Evolutionary conservation across 1,284 basidiomycete genomes (phyloP), one percentile per base, ranked within the genome.

Genomic region (Cryptococcus maquisensis): DNA sequence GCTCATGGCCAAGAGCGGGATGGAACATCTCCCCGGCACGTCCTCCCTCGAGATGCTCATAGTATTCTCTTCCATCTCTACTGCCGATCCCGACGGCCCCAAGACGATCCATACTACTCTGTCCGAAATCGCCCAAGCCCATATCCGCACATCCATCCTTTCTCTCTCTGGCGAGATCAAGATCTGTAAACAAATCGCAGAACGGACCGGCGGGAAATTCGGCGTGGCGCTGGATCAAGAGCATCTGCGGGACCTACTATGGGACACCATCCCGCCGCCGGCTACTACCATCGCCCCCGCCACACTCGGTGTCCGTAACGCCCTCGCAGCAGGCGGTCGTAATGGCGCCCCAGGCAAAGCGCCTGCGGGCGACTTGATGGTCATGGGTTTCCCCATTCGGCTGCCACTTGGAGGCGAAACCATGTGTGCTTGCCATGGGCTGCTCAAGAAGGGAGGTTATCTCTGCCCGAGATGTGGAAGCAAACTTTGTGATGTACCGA

Each of bases 301-400:
- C 1, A 74, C 72, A 1, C 45, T 68, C 35, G 62, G 63, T 4
- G 68, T 71, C 6, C 61, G 68, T 5, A 80, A 82, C 1, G 73
- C 84, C 5, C 66, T 83, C 3, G 81, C 83, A n/a, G 71, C 81
- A 3, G 78, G 70, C 4, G 68, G 68, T 1, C 53, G 42, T n/a
- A 52, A 40, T 16, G 52, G 40, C 5, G 59, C 35, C 8, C 48
- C 36, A 4, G 60, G 47, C 15, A 55, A 65, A 12, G 86, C 86
- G 51, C 83, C 84, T 15, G 83, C 84, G 0, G 87, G 89, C 0
- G 93, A 98, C 75, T 79, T 99, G 39, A 94, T 99, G 86, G 87
- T 96, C 80, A 98, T 99, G 93, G 95, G 95, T 3, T 99, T 99
- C 75, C 96, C 92, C 0, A 90, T 87, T 16, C 84, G 91, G 43